Evolutionary conservation across 2,329 filamentous ascomycete genomes (phyloP).

Genomic region (Apiospora aurea): DNA sequence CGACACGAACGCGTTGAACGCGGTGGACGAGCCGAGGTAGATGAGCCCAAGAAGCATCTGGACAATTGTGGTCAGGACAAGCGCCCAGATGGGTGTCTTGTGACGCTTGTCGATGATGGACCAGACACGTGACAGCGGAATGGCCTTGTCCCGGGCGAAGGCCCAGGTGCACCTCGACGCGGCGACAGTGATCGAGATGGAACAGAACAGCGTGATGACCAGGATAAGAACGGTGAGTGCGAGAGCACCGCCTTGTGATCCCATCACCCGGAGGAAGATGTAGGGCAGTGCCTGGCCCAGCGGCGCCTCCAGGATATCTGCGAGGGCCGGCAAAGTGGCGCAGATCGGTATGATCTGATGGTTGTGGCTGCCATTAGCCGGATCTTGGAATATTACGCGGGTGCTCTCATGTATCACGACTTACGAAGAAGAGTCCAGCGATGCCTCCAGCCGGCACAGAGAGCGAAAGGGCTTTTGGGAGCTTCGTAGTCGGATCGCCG

Average conservation of each 20-base stretch:
- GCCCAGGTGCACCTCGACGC: slow-evolving; percentile 72
- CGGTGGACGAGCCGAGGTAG: slow-evolving; percentile 63
- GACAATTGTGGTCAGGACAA: slow-evolving; percentile 60
- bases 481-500: slow-evolving; percentile 56
- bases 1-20: slow-evolving; percentile 61
- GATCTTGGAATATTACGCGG: too few relatives aligned
- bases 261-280: slow-evolving; percentile 59
- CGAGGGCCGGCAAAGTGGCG: slow-evolving; percentile 48
- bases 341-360: slow-evolving; percentile 58
- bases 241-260: slow-evolving; percentile 57
- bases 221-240: slow-evolving; percentile 60
- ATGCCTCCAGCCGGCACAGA: slow-evolving; percentile 61
- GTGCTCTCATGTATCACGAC: too few relatives aligned
- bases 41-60: slow-evolving; percentile 63
- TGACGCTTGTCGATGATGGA: slow-evolving; percentile 58
- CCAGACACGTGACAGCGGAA: slow-evolving; percentile 59
- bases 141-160: slow-evolving; percentile 66
- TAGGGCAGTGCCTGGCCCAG: slow-evolving; percentile 62
- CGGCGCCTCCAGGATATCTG: slow-evolving; percentile 53
- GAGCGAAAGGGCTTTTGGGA: slow-evolving; percentile 59
- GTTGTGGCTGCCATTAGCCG: background rate
- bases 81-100: slow-evolving; percentile 62
- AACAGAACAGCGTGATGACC: slow-evolving; percentile 64
- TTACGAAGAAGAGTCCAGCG: slow-evolving; percentile 60
- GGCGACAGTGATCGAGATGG: slow-evolving; percentile 71